A percentile compares a stretch with the other conserved stretches of the same genome.
Evolutionary conservation across 345 rosid species (phyloP).

Genomic region (Dimocarpus longan): DNA sequence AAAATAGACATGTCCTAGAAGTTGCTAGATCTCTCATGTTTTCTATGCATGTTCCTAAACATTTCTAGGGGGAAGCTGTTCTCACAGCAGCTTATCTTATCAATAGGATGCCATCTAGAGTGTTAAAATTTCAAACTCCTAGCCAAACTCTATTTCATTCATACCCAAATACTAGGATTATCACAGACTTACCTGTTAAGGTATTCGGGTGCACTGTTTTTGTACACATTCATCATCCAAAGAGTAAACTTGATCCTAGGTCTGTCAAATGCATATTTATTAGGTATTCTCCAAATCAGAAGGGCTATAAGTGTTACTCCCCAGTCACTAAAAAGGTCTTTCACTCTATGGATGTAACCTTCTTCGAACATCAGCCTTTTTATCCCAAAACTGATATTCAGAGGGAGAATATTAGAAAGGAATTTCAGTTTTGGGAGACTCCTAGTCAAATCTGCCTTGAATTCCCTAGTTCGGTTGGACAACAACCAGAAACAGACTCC

Average conservation of each 20-base stretch:
- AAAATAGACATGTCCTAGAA: too few relatives aligned
- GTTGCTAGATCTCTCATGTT: too few relatives aligned
- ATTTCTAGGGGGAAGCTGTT: not conserved
- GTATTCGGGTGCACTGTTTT: not conserved
- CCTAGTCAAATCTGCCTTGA: too few relatives aligned
- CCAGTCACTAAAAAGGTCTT: not conserved
- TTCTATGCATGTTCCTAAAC: too few relatives aligned
- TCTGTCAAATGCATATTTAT: not conserved
- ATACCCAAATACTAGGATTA: too few relatives aligned
- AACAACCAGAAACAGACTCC: too few relatives aligned
- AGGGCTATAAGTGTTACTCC: not conserved
- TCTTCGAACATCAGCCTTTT: not conserved
- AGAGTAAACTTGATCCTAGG: not conserved
- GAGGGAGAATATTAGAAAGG: not conserved
- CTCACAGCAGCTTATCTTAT: not conserved
- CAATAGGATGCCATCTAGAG: not conserved
- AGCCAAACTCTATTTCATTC: not conserved
- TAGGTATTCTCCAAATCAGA: not conserved
- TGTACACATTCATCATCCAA: not conserved
- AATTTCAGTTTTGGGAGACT: too few relatives aligned
- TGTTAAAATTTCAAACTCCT: not conserved
- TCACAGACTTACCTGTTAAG: not conserved
- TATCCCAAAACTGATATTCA: not conserved
- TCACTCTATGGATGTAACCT: not conserved
- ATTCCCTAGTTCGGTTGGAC: too few relatives aligned